Evolutionary conservation across 179 eudicot genomes (phyloP).

Genomic region (Beta corolliflora): DNA sequence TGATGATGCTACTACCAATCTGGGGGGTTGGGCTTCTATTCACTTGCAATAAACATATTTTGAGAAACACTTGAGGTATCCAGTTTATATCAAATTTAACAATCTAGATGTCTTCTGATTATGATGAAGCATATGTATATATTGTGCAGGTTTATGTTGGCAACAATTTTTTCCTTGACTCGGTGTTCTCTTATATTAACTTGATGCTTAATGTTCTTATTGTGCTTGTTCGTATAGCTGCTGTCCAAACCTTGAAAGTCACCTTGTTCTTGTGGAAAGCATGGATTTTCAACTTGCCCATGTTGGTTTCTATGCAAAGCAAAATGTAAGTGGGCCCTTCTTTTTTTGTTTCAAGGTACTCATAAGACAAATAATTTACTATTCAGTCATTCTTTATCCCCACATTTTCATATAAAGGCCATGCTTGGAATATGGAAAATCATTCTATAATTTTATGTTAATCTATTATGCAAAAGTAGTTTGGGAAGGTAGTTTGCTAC

Average conservation of each 20-base stretch:
- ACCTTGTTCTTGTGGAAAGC: conserved; percentile 90
- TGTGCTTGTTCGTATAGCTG: conserved; percentile 62
- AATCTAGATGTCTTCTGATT: not conserved
- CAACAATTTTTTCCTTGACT: not conserved
- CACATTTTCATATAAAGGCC: not conserved
- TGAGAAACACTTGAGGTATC: not conserved
- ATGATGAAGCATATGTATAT: not conserved
- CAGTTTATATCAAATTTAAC: not conserved
- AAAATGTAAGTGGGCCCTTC: conserved; percentile 64
- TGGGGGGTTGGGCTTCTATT: no score
- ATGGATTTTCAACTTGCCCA: conserved; percentile 81
- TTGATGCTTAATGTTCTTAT: conserved; percentile 17
- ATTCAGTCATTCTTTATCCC: not conserved
- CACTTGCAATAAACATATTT: no score
- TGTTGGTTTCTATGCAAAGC: conserved; percentile 83
- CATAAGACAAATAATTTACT: not conserved
- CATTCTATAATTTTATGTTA: not conserved
- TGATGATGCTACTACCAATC: no score
- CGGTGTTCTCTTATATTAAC: not conserved
- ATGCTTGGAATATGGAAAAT: not conserved
- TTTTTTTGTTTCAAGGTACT: not conserved
- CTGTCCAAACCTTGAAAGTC: conserved; percentile 81
- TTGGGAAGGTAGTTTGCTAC: no score
- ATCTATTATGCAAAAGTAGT: no score
- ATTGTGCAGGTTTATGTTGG: not conserved